Conservation (phyloP, 495 filamentous ascomycete species). For the Rostrohypoxylon terebratum region DNA sequence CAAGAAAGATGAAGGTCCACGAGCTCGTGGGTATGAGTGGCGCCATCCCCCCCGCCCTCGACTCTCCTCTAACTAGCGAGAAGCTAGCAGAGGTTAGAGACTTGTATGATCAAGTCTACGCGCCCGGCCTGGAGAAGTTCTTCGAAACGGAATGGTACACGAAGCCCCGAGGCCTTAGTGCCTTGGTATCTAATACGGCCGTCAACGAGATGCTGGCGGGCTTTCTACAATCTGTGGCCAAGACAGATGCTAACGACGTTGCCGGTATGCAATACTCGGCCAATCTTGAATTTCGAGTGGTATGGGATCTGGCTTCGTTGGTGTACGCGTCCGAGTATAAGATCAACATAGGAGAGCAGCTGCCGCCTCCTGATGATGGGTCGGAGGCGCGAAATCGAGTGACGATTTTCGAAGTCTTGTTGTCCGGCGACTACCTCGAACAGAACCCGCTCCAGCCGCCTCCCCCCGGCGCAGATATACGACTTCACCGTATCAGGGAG, state of each 20-base stretch:
- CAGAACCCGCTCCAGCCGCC: constrained; percentile 67
- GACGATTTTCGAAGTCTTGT: constrained; percentile 77
- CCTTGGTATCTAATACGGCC: constrained; percentile 66
- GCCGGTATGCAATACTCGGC: constrained; percentile 70
- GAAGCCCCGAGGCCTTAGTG: constrained; percentile 49
- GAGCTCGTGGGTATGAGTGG: constrained; percentile 79
- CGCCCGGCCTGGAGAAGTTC: constrained; percentile 78
- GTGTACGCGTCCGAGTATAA: constrained; percentile 53
- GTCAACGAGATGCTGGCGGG: constrained; percentile 72
- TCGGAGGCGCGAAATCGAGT: constrained; percentile 73
- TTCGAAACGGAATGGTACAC: constrained; percentile 89
- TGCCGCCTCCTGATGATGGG: constrained; percentile 61
- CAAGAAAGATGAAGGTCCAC: constrained; percentile 77
- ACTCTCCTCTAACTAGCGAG: constrained; percentile 66
- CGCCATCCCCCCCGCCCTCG: constrained; percentile 68
- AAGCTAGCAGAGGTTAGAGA: constrained; percentile 76
- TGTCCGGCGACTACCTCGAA: constrained; percentile 74
- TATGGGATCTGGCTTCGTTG: constrained; percentile 72
- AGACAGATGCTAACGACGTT: constrained; percentile 61
- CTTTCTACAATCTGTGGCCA: constrained; percentile 63
- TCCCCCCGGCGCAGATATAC: constrained; percentile 53
- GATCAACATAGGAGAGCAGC: constrained; percentile 42
- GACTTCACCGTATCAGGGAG: constrained; percentile 69
- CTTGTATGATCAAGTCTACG: constrained; percentile 81
- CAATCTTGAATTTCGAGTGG: constrained; percentile 75